These are phyloP conservation scores for Amanita rimosa DNA, from an alignment of 768 basidiomycete genomes.

Conservation along the genomic window DNA sequence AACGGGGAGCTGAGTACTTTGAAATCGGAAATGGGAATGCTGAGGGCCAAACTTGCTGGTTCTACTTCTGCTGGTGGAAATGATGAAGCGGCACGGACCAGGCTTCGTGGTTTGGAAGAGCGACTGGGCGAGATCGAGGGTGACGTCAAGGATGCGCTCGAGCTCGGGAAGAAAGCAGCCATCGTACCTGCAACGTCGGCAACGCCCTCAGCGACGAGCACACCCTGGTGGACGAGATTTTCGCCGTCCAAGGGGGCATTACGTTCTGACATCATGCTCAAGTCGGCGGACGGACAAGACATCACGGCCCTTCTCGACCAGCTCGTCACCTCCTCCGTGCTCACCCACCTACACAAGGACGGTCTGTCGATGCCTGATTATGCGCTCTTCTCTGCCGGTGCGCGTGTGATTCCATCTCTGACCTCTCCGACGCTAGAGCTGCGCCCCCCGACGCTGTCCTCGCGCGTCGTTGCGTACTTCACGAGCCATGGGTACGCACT, in stretches of 20 bases:
- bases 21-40: constrained; percentile 42
- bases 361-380: constrained; percentile 74
- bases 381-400: constrained; percentile 79
- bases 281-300: constrained; percentile 65
- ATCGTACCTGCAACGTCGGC: constrained; percentile 23
- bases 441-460: constrained; percentile 35
- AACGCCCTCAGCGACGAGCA: constrained; percentile 17
- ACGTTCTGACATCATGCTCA: constrained; percentile 47
- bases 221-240: constrained; percentile 63
- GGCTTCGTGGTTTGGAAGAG: constrained; percentile 49
- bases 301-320: constrained; percentile 56
- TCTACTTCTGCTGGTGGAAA: constrained; percentile 10
- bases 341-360: constrained; percentile 59
- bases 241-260: constrained; percentile 25
- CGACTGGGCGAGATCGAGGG: constrained; percentile 51
- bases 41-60: constrained; percentile 29
- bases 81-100: constrained; percentile 48
- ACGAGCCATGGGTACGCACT: constrained; percentile 51
- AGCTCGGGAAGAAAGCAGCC: constrained; percentile 37
- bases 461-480: constrained; percentile 40
- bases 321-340: constrained; percentile 69
- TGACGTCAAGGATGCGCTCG: constrained; percentile 61
- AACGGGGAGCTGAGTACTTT: constrained; percentile 35
- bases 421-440: constrained; percentile 75
- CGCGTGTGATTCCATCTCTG: constrained; percentile 65